Evolutionary conservation across 257 asterid genomes (phyloP).

Genomic region (Prunella vulgaris): DNA sequence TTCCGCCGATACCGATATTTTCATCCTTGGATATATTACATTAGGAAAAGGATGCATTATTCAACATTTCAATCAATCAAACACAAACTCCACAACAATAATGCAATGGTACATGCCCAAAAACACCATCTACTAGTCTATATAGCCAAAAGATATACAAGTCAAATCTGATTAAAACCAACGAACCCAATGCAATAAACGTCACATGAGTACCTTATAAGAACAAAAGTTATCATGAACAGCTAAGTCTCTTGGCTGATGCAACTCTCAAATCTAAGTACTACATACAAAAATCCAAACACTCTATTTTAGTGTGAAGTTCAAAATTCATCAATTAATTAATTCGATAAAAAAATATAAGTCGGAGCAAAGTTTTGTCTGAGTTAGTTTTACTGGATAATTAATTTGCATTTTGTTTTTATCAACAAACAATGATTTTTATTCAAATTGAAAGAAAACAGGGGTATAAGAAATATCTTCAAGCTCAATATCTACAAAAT

Average conservation of each 20-base stretch:
- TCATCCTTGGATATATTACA: too few species aligned
- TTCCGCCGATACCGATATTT: too few species aligned
- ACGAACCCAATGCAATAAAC: constrained; percentile 2
- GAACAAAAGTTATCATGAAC: not conserved
- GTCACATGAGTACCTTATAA: not conserved
- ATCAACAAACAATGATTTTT: too few species aligned
- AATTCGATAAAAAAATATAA: too few species aligned
- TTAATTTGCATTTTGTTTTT: too few species aligned
- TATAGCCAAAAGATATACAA: not conserved
- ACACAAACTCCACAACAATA: not conserved
- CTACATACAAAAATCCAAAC: not conserved
- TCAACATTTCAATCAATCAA: not conserved
- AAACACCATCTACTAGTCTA: not conserved
- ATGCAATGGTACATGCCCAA: not conserved
- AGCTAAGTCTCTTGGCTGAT: not conserved
- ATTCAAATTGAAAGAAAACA: too few species aligned
- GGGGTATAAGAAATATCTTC: too few species aligned
- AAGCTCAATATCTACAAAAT: too few species aligned
- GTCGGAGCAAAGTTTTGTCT: not conserved
- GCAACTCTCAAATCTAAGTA: not conserved
- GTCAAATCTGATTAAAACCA: not conserved
- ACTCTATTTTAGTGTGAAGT: not conserved
- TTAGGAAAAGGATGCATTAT: not conserved
- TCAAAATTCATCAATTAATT: not conserved
- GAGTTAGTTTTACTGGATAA: too few species aligned